Evolutionary conservation across 1,284 basidiomycete species (phyloP).

Genomic region (Malassezia vespertilionis): DNA sequence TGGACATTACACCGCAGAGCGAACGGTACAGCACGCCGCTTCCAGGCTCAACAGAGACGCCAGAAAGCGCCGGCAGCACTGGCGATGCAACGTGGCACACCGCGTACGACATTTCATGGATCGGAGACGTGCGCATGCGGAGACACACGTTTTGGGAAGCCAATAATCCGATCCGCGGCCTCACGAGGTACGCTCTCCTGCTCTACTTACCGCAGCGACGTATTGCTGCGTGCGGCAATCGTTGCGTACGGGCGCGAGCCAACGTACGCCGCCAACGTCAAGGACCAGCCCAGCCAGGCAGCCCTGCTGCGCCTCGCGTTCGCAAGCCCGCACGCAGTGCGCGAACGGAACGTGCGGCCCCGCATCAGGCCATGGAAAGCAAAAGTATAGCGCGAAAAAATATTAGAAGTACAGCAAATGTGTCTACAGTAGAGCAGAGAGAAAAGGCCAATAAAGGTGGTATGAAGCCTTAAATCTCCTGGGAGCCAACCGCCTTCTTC

Average conservation of each 20-base stretch:
- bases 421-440: slow-evolving; percentile 10
- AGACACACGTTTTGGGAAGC: slow-evolving; percentile 41
- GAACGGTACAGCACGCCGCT: no score
- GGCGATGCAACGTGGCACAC: slow-evolving; percentile 28
- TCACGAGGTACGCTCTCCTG: slow-evolving; percentile 20
- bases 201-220: slow-evolving; percentile 27
- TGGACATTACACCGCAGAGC: slow-evolving; percentile 17
- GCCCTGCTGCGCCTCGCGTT: slow-evolving; percentile 33
- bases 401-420: slow-evolving; percentile 17
- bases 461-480: slow-evolving; percentile 36
- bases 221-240: slow-evolving; percentile 31
- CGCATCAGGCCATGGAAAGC: not conserved
- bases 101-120: slow-evolving; percentile 35
- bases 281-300: slow-evolving; percentile 23
- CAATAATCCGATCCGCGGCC: slow-evolving; percentile 36
- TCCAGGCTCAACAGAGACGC: slow-evolving; percentile 20
- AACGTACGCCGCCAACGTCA: slow-evolving; percentile 16
- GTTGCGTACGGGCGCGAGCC: slow-evolving; percentile 27
- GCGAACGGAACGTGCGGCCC: not conserved
- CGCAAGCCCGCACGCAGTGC: not conserved
- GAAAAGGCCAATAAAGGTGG: slow-evolving; percentile 4
- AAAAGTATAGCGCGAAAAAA: not conserved
- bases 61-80: slow-evolving; percentile 9
- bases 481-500: slow-evolving; percentile 45
- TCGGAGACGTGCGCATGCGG: slow-evolving; percentile 23